Base-by-base conservation (phyloP, 805 yeast species). In the Metschnikowia proteae region DNA sequence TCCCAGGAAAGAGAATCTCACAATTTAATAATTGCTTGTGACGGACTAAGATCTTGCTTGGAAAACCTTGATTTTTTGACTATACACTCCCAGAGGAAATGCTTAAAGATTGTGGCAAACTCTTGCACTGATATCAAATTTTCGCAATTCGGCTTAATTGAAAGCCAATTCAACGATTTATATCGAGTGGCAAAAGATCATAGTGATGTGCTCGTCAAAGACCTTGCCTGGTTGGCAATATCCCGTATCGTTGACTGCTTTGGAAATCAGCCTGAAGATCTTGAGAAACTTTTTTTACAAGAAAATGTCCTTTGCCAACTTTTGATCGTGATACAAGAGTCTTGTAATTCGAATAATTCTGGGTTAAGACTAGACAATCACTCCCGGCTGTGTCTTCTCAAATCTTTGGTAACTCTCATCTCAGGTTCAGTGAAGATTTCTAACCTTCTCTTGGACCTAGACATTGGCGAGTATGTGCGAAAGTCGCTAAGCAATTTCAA, bases 51-150 rank as follows among this genome's bases (percentile, higher is more conserved):
- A 5, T 80, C 87, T 0, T 83, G 88, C 52, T 65, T 94, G 39
- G 80, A 79, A 58, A 88, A 82, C 59, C 71, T 91, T 51, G 98
- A 94, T 62, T 92, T 92, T 60, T 86, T 92, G 64, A 87, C 97
- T 1, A 76, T 83, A 22, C 96, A 88, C 67, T 87, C 96, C 0
- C 98, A 92, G 64, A 72, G 95, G 47, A 86, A 89, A 54, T 88
- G 95, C 11, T 67, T 90, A 32, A 68, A 74, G 0, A 85, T 87
- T 33, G 85, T 86, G 13, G 84, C 94, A 3, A 84, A 85, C 57
- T 73, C 91, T 3, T 81, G 88, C 54, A 70, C 75, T 7, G 68
- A 69, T 36, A 71, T 85, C 2, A 70, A 73, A 7, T 48, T 54
- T 2, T 59, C 68, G 0, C 77, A 79, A 53, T 77, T 81, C 43